Base-by-base conservation (phyloP, 129 eudicot species). In the Solidago caesia region DNA sequence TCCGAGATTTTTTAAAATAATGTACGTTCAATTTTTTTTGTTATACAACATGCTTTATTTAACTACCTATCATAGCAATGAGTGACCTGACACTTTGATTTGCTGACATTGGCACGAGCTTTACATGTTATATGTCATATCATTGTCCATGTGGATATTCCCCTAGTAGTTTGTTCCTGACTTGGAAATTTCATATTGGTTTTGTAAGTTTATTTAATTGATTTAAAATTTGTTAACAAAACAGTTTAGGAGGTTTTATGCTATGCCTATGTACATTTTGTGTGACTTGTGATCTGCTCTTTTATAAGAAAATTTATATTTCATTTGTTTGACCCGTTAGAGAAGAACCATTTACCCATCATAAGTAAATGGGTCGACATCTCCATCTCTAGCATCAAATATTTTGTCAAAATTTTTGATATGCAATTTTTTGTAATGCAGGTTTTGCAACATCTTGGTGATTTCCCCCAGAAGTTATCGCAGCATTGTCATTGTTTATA, bases 391-490 rank as follows among this genome's bases (percentile, higher is more conserved):
- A 61, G 7, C 57, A 33, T 14, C 64, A 52, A 79, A 49, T 72
- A 56, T 72, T 7, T 29, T 7, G 10, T 73, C 73, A 77, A 21
- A 41, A 68, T 11, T 21, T 64, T 53, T 56, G 53, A 58, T 12
- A 59, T 67, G 52, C 68, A 58, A 51, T 58, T 33, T 70, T 56
- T 33, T 63, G 71, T 80, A 68, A 52, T 80, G 58, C 79, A 92
- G 97, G 99, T 94, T 79, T 79, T 88, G 82, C 99, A 94, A 84
- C 99, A 94, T 83, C 93, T 94, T 80, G 99, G 99, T 82, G 99
- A 94, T 68, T 91, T 86, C 70, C 97, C 97, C 10, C 99, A 94
- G 85, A 94, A 94, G 77, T 75, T 94, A 60, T 88, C 97, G 29
- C 99, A 94, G 79, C 97, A 94, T 76, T 94, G 97, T 64, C 99